phyloP scores from a whole-genome alignment of 1,284 basidiomycete species.

The Trametes pubescens region DNA sequence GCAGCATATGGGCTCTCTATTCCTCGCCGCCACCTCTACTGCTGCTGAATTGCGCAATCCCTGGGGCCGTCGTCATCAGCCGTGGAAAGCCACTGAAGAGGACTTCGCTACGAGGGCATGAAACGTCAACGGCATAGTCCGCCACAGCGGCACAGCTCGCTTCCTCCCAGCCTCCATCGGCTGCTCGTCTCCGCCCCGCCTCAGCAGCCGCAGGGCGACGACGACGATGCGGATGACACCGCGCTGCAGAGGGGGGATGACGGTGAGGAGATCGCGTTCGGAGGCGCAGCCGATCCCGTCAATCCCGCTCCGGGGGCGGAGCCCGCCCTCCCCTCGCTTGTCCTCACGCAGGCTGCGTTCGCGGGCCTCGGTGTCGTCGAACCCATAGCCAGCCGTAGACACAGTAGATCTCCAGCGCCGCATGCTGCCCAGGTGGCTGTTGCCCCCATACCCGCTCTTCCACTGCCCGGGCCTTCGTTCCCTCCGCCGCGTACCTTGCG shows the following conservation, averaged over 20 bases:
- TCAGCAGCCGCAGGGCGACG: conserved; percentile 39
- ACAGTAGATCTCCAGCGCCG: conserved; percentile 22
- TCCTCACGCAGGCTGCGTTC: conserved; percentile 30
- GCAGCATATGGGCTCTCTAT: conserved; percentile 43
- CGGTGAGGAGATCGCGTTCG: conserved; percentile 18
- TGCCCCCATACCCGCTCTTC: conserved; percentile 5
- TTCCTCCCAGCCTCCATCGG: conserved; percentile 50
- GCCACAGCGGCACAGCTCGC: conserved; percentile 50
- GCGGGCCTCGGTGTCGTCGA: conserved; percentile 13
- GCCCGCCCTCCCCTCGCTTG: conserved; percentile 23
- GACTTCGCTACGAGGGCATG: conserved; percentile 24
- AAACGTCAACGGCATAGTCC: conserved; percentile 29
- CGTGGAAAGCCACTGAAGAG: conserved; percentile 14
- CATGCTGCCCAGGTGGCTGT: conserved; percentile 4
- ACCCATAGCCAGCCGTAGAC: conserved; percentile 10
- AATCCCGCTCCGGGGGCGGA: conserved; percentile 14
- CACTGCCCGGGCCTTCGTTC: conserved; percentile 21
- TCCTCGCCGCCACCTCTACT: conserved; percentile 32
- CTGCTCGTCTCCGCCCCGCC: conserved; percentile 42
- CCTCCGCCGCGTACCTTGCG: conserved; percentile 18
- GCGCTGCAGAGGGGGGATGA: conserved; percentile 19
- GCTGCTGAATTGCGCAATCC: conserved; percentile 31
- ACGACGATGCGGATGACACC: conserved; percentile 17
- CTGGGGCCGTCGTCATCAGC: conserved; percentile 30
- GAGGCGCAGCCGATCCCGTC: conserved; percentile 16